Evolutionary conservation across 176 grass and related monocot genomes (phyloP).

Genomic region (Triticum urartu): DNA sequence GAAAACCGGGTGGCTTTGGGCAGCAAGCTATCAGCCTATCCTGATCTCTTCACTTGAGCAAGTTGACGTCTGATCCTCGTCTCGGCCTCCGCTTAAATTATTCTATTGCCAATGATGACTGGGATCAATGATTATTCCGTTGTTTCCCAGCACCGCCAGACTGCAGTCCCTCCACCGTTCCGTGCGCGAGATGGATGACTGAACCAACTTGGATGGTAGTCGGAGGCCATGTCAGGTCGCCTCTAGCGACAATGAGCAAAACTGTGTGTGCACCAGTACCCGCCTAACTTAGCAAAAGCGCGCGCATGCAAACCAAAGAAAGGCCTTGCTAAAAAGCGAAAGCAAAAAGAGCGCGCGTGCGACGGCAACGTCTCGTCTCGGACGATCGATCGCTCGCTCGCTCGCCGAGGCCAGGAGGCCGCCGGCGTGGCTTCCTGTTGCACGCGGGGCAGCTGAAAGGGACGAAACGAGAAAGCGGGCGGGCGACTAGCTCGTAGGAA

Average conservation of each 20-base stretch:
- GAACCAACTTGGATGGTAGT: neutral
- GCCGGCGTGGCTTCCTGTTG: too few relatives aligned
- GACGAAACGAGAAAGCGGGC: neutral
- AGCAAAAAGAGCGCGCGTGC: conserved; percentile 5
- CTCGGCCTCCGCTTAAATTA: neutral
- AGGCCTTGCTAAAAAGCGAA: neutral
- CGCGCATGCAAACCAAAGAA: neutral
- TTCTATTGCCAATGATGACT: neutral
- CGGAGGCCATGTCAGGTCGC: neutral
- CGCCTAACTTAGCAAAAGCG: neutral
- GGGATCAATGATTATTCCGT: neutral
- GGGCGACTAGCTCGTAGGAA: too few relatives aligned
- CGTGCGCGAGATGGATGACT: neutral
- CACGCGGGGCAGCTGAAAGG: neutral
- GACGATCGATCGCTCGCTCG: too few relatives aligned
- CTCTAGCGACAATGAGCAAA: neutral
- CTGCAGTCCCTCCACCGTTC: neutral
- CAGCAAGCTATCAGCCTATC: conserved; percentile 37
- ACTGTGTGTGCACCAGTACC: neutral
- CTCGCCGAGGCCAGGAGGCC: too few relatives aligned
- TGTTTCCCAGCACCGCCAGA: neutral
- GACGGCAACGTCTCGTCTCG: neutral
- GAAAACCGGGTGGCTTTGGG: conserved; percentile 22
- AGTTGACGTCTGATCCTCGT: conserved; percentile 2
- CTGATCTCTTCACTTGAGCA: neutral